These are phyloP conservation scores for Nicotiana obtusifolia DNA, from an alignment of 257 asterid species.

Conservation along the genomic window DNA sequence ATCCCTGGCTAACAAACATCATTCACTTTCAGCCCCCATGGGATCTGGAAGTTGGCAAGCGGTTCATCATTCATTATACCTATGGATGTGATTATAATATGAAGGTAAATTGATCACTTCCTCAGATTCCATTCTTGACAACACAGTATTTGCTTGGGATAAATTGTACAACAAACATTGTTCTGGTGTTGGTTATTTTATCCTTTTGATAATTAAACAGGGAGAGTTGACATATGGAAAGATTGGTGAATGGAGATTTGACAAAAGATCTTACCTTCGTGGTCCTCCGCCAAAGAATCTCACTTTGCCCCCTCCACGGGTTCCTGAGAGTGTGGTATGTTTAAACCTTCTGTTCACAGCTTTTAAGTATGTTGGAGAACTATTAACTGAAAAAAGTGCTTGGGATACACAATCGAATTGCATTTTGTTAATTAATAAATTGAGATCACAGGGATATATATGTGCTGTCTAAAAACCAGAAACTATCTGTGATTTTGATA, in stretches of 20 bases:
- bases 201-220: constrained; percentile 33
- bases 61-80: constrained; percentile 82
- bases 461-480: background rate
- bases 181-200: constrained; percentile 7
- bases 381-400: background rate
- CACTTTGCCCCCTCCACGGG: constrained; percentile 88
- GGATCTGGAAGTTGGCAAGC: constrained; percentile 68
- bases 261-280: constrained; percentile 75
- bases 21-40: constrained; percentile 71
- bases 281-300: constrained; percentile 83
- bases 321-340: constrained; percentile 97
- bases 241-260: constrained; percentile 98
- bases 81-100: constrained; percentile 93
- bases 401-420: background rate
- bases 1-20: background rate
- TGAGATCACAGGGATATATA: background rate
- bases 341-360: constrained; percentile 1
- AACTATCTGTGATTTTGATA: background rate
- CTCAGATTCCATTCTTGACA: background rate
- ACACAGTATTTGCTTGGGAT: background rate
- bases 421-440: background rate
- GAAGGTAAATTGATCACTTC: constrained; percentile 50
- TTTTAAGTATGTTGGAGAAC: background rate
- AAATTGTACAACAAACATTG: background rate
- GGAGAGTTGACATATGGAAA: constrained; percentile 83